phyloP scores from a whole-genome alignment of 2,329 filamentous ascomycete genomes.

The Xylaria sp. region DNA sequence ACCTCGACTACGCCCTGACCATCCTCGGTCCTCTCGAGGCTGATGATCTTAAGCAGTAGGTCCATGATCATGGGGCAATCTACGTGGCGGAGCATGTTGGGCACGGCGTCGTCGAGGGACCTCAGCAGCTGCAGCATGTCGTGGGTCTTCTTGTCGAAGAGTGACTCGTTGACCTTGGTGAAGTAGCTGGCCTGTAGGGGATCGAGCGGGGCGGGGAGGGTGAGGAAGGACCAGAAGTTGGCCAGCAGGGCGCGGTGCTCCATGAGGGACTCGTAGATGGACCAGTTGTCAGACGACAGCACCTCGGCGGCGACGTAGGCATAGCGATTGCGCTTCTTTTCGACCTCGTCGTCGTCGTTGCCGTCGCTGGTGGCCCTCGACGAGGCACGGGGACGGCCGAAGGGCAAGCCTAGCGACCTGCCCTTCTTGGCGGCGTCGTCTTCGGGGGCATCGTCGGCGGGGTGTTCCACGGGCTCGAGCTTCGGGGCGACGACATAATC shows the following conservation, averaged over 20 bases:
- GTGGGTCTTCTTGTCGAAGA: conserved; percentile 97
- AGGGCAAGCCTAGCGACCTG: conserved; percentile 54
- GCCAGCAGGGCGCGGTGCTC: conserved; percentile 82
- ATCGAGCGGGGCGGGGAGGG: conserved; percentile 85
- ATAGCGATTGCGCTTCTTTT: conserved; percentile 93
- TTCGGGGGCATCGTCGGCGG: conserved; percentile 57
- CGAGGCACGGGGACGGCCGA: conserved; percentile 64
- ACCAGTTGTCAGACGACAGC: conserved; percentile 95
- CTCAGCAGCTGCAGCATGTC: conserved; percentile 95
- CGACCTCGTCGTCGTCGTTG: conserved; percentile 76
- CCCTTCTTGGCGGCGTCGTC: conserved; percentile 54
- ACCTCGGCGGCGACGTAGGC: conserved; percentile 94
- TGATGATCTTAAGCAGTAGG: conserved; percentile 94
- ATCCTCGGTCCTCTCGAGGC: conserved; percentile 89
- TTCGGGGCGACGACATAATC: conserved; percentile 90
- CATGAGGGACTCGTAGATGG: conserved; percentile 91
- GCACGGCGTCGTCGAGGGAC: conserved; percentile 81
- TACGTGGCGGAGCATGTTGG: conserved; percentile 89
- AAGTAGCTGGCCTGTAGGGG: conserved; percentile 97
- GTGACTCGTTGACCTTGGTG: conserved; percentile 97
- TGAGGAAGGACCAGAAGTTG: conserved; percentile 92
- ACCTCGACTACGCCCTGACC: conserved; percentile 95
- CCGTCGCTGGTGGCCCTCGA: conserved; percentile 63
- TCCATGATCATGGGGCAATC: conserved; percentile 99
- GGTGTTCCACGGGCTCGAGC: conserved; percentile 66